Conservation (phyloP, 2,329 filamentous ascomycete species). For the Cylindrodendrum hubeiense region DNA sequence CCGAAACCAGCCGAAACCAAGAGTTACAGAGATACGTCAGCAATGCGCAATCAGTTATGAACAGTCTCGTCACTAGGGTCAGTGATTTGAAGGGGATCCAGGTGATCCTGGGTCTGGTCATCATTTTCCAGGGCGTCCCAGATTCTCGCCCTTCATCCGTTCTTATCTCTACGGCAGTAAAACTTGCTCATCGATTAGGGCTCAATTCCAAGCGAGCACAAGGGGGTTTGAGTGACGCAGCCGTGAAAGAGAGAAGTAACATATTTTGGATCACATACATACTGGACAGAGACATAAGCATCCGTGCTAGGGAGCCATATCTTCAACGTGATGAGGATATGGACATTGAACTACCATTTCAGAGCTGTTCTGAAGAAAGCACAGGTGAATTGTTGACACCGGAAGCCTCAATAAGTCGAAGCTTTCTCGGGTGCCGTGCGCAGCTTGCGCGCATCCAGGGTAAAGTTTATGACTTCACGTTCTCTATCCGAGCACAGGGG, state of each 20-base stretch:
- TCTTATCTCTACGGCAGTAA: constrained; percentile 22
- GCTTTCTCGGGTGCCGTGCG: not conserved
- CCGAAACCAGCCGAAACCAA: not conserved
- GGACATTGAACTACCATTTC: not conserved
- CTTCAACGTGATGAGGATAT: constrained; percentile 24
- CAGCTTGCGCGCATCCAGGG: constrained; percentile 16
- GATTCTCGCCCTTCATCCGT: constrained; percentile 3
- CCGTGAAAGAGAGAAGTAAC: not conserved
- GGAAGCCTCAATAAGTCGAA: not conserved
- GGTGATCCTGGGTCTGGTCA: constrained; percentile 12
- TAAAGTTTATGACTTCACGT: constrained; percentile 24
- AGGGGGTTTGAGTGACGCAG: not conserved
- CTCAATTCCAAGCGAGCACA: no score
- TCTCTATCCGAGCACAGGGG: constrained; percentile 17
- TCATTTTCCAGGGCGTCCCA: not conserved
- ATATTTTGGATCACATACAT: constrained; percentile 30
- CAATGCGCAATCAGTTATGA: constrained; percentile 1
- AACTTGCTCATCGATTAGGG: constrained; percentile 8
- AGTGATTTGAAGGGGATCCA: constrained; percentile 9
- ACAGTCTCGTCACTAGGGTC: constrained; percentile 16
- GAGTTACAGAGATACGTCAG: not conserved
- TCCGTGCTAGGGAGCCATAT: constrained; percentile 13
- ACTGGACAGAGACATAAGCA: constrained; percentile 11
- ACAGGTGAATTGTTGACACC: not conserved
- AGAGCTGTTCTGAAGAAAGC: not conserved